Conservation (phyloP, 345 rosid species). For the Microthlaspi erraticum region DNA sequence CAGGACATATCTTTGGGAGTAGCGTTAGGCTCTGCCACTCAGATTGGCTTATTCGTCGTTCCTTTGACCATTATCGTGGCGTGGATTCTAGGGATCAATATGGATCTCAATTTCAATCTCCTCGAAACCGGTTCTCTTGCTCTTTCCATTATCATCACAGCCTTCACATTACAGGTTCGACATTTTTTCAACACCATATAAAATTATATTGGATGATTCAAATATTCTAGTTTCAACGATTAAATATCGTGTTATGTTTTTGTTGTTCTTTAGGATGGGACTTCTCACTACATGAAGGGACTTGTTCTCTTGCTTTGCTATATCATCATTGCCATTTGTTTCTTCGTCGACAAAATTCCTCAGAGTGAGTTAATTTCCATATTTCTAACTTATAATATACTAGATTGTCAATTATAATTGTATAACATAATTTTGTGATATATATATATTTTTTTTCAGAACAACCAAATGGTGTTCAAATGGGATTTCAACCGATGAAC, state of each 20-base stretch:
- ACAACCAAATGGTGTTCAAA: conserved; percentile 31
- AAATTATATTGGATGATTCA: neutral
- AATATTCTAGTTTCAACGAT: neutral
- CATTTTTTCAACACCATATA: conserved; percentile 14
- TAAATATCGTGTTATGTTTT: conserved; percentile 22
- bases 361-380: conserved; percentile 50
- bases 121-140: conserved; percentile 88
- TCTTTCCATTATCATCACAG: conserved; percentile 65
- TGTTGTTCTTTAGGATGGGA: conserved; percentile 72
- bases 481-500: conserved; percentile 37
- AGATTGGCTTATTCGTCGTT: conserved; percentile 90
- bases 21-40: conserved; percentile 90
- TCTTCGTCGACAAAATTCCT: conserved; percentile 73
- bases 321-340: conserved; percentile 77
- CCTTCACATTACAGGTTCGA: conserved; percentile 86
- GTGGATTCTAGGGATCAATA: conserved; percentile 67
- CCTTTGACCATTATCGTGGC: conserved; percentile 76
- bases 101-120: conserved; percentile 92
- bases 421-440: neutral
- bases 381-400: neutral
- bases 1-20: conserved; percentile 94
- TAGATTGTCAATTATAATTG: neutral
- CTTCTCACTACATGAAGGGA: conserved; percentile 96
- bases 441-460: conserved; percentile 36
- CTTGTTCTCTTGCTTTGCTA: conserved; percentile 79